Percentiles rank a stretch among this genome's conserved stretches.
Evolutionary conservation across 225 moss, liverwort and hornwort genomes (phyloP).

Genomic region (Bryum argenteum): DNA sequence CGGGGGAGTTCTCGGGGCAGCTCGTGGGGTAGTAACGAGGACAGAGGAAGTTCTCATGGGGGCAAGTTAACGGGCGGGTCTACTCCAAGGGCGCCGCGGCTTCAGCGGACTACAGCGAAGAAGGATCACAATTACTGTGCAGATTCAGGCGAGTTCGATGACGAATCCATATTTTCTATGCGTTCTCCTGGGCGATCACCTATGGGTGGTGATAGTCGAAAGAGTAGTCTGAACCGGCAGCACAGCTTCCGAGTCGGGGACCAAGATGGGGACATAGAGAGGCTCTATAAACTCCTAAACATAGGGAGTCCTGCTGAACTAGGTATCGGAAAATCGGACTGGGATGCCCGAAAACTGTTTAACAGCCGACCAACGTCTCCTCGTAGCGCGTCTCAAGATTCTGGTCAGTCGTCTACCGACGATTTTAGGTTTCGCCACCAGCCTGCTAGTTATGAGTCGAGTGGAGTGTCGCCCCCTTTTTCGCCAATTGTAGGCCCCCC

Average conservation of each 20-base stretch:
- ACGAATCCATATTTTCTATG: constrained; percentile 18
- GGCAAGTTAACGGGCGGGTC: constrained; percentile 38
- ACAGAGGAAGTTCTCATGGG: constrained; percentile 44
- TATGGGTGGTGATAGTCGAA: constrained; percentile 26
- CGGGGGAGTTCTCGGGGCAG: constrained; percentile 45
- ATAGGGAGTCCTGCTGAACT: constrained; percentile 45
- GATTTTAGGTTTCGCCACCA: constrained; percentile 48
- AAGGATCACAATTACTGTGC: constrained; percentile 46
- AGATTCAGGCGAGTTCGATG: constrained; percentile 40
- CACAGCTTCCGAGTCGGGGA: constrained; percentile 55
- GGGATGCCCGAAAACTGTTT: constrained; percentile 52
- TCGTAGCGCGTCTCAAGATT: constrained; percentile 32
- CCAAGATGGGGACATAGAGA: constrained; percentile 25
- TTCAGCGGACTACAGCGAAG: constrained; percentile 41
- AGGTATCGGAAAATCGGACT: constrained; percentile 48
- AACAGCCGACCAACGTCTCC: constrained; percentile 55
- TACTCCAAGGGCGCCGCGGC: constrained; percentile 41
- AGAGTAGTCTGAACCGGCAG: constrained; percentile 29
- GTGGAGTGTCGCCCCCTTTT: constrained; percentile 44
- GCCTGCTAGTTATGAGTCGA: constrained; percentile 40
- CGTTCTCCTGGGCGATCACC: constrained; percentile 42
- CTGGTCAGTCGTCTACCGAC: constrained; percentile 51
- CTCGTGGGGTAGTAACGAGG: constrained; percentile 45
- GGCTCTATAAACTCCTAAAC: constrained; percentile 35
- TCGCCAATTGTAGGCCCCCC: constrained; percentile 29